Percentiles rank a stretch among this genome's conserved stretches.
phyloP scores from a whole-genome alignment of 495 filamentous ascomycete genomes.

The Evernia prunastri region DNA sequence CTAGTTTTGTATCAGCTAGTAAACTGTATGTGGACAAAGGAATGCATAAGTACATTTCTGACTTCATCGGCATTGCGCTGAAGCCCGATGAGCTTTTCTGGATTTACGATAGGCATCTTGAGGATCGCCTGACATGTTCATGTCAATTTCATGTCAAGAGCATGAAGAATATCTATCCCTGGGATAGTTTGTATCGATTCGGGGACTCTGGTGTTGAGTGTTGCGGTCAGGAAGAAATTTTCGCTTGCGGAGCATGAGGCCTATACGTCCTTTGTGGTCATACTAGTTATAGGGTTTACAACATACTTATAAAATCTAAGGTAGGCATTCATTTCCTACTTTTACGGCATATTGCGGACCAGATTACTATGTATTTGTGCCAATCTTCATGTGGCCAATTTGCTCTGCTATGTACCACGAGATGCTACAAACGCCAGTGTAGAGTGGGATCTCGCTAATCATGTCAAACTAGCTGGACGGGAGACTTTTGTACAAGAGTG shows the following conservation, averaged over 20 bases:
- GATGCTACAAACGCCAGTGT: slow-evolving; percentile 6
- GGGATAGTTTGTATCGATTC: background rate
- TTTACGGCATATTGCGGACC: background rate
- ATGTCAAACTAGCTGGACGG: background rate
- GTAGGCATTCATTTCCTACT: background rate
- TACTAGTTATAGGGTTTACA: no score
- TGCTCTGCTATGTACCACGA: slow-evolving; percentile 10
- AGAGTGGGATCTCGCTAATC: slow-evolving; percentile 8
- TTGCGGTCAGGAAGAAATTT: background rate
- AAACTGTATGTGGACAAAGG: slow-evolving; percentile 29
- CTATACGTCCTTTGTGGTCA: no score
- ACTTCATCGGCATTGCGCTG: slow-evolving; percentile 80
- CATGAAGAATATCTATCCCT: background rate
- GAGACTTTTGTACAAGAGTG: slow-evolving; percentile 10
- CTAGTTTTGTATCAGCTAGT: slow-evolving; percentile 45
- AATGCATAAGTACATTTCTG: slow-evolving; percentile 71
- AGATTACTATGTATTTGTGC: background rate
- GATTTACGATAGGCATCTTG: slow-evolving; percentile 81
- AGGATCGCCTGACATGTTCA: slow-evolving; percentile 1
- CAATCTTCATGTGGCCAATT: background rate
- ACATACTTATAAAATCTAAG: no score
- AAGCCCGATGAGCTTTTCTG: slow-evolving; percentile 77
- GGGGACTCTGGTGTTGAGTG: background rate
- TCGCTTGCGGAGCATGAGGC: background rate
- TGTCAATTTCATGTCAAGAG: background rate